Base-by-base conservation (phyloP, 179 eudicot genomes). In the Beta macrorhiza region DNA sequence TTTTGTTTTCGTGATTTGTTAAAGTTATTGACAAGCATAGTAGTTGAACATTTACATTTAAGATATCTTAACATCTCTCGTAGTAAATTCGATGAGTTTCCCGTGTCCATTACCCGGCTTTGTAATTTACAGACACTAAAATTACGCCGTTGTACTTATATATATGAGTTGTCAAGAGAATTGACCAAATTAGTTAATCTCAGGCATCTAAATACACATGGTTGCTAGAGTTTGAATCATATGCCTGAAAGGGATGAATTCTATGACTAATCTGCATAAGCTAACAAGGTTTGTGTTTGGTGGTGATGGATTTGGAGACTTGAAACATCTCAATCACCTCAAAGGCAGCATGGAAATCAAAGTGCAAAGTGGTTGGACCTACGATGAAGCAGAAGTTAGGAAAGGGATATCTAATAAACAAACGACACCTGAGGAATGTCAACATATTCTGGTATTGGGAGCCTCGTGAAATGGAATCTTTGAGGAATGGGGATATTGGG, bases 161-260 rank as follows among this genome's bases (percentile, higher is more conserved):
- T 81, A n/a, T 9, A 22, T 67, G 55, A 32, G 71, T 42, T 83
- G 53, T 82, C 85, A 17, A 45, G 71, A 29, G 56, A 74, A 5
- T 73, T 79, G 37, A 57, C 45, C 19, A 79, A 79, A 19, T 57
- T 83, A n/a, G 71, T 67, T 12, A 83, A 79, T 12, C 79, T 79
- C 8, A 67, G 79, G 67, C 44, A 57, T 37, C 62, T 81, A 19
- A n/a, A 74, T 53, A 25, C 25, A 25, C 25, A 25, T 25, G 25
- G 25, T 25, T 25, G 25, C 25, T 25, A 25, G 25, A 25, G 25
- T 25, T 25, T 25, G 25, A 25, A 25, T 25, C 25, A 25, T 25
- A 25, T 25, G 25, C 25, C 25, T 25, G 25, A 25, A 25, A 25
- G 25, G 25, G 25, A 25, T 25, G 25, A 25, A 25, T 25, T 25